Evolutionary conservation across 1,284 basidiomycete species (phyloP), one percentile per base, ranked within the genome.

Genomic region (Apiotrichum laibachii): DNA sequence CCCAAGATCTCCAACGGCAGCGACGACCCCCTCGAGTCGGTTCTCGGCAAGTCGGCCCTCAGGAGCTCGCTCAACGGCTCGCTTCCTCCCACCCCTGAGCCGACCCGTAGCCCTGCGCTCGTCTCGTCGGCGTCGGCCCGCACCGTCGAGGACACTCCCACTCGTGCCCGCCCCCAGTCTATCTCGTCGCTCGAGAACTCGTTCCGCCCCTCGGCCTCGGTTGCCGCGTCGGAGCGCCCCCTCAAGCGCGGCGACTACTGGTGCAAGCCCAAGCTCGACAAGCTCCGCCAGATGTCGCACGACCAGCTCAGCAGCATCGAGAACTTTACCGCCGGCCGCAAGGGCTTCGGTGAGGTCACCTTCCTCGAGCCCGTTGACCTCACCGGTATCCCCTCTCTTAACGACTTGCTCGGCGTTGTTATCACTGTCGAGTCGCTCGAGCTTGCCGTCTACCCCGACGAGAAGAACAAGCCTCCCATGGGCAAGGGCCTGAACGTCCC

Each of bases 301-400:
- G 85, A 88, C 63, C 85, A 91, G 67, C 81, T 99, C 19, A 86
- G 87, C 69, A 78, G 85, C 51, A 76, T 86, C 1, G 69, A 75
- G 48, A 85, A 86, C 70, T 87, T 99, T 66, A 82, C 88, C 31
- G 92, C 96, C 44, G 92, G 93, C 11, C 87, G 96, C 37, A 85
- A 88, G 58, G 93, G 93, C 47, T 96, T 87, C 68, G 95, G 96
- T 50, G 84, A 92, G 75, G 88, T 99, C 67, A 84, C 86, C 46
- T 99, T 97, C 83, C 80, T 92, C 48, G 87, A 92, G 60, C 86
- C 91, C 0, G 95, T 99, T 57, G 93, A 99, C 74, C 84, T 99
- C 57, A 97, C 93, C 19, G 86, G 87, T 22, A 81, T 97, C 52
- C 81, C 86, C 19, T 88, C 88, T 68, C 84, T 99, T 47, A 84